Base-by-base conservation (phyloP, 2,329 filamentous ascomycete genomes). In the Fusarium haematococcum region DNA sequence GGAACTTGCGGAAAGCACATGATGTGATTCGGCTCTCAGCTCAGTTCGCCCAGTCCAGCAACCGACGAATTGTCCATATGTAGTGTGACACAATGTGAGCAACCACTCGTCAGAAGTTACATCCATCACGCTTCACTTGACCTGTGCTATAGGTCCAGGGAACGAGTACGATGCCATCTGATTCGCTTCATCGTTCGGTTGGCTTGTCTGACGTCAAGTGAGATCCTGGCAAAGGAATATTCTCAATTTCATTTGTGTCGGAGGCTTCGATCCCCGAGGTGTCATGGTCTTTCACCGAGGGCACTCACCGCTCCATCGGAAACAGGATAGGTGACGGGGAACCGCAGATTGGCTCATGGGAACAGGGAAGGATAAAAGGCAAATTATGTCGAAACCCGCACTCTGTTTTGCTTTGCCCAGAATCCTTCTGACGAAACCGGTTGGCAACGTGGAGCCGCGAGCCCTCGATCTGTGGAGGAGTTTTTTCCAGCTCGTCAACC, bases 281-380 rank as follows among this genome's bases (percentile, higher is more conserved):
- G 43, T 33, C 37, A 58, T 69, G 25, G 37, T 61, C 33, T 56
- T 54, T 54, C 23, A 39, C 50, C 35, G 32, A 65, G 61, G 39
- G 57, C 35, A 32, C 67, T 78, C 76, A 78, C 76, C 76, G 76
- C 76, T 75, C 65, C 69, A 45, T 66, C 63, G 52, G 61, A 60
- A 65, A 63, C 64, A 52, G 56, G 48, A 41, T 58, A 30, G 63
- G 68, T 56, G 69, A 67, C 62, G 59, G 69, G 45, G 43, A 61
- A 58, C 41, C 32, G 48, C 65, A 65, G 48, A 65, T 54, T 65
- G 35, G 58, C 60, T 71, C 37, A 50, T 71, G 43, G 63, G 32
- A 61, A 58, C 54, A 70, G 67, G 63, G 50, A 35, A 52, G 43
- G 32, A 50, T 58, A 59, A 56, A 54, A 45, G 58, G 30, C 50